These are phyloP conservation scores for Cyberlindnera subsufficiens DNA, from an alignment of 805 yeast species.

Conservation along the genomic window DNA sequence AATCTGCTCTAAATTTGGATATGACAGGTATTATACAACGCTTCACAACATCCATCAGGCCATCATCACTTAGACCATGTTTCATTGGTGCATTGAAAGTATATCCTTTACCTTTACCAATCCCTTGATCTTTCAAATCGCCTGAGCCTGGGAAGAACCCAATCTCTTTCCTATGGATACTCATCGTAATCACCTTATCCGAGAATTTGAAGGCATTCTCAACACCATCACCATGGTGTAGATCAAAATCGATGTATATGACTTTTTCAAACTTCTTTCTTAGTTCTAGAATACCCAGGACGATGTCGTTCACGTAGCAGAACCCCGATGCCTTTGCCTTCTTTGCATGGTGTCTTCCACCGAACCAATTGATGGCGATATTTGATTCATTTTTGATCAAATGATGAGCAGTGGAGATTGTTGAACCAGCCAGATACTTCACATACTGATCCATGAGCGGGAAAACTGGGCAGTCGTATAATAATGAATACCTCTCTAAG, in stretches of 20 bases:
- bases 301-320: conserved; percentile 69
- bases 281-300: conserved; percentile 46
- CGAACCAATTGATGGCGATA: conserved; percentile 65
- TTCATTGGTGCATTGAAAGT: conserved; percentile 49
- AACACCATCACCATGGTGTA: conserved; percentile 83
- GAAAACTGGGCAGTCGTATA: conserved; percentile 61
- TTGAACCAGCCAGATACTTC: conserved; percentile 47
- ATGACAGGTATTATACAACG: conserved; percentile 40
- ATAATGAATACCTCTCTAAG: conserved; percentile 39
- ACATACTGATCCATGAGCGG: conserved; percentile 47
- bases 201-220: conserved; percentile 56
- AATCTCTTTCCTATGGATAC: conserved; percentile 56
- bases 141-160: conserved; percentile 81
- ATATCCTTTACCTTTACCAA: conserved; percentile 31
- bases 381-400: background rate
- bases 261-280: conserved; percentile 41
- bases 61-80: conserved; percentile 48
- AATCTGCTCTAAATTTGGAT: conserved; percentile 37
- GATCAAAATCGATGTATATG: conserved; percentile 63
- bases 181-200: conserved; percentile 50
- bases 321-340: conserved; percentile 57
- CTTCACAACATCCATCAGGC: conserved; percentile 31
- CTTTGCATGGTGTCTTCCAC: conserved; percentile 71
- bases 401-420: conserved; percentile 39
- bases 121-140: conserved; percentile 28